Evolutionary conservation across 1,284 basidiomycete genomes (phyloP), one percentile per base, ranked within the genome.

Genomic region (Mixia osmundae): DNA sequence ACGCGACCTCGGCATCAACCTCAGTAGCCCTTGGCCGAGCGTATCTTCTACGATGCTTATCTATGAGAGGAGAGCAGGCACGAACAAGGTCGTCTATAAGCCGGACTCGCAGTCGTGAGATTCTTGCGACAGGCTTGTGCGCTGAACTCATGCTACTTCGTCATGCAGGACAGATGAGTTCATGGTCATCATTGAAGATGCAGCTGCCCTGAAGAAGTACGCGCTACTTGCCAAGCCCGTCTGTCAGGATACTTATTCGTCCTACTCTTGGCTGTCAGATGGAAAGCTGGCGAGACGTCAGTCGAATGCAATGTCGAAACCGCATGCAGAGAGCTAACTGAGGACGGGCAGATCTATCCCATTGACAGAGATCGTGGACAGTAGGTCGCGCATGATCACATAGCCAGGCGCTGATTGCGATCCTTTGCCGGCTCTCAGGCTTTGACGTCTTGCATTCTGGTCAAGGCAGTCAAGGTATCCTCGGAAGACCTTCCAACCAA

Each of bases 401-500:
- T 10, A n/a, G 5, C 14, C 23, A 7, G 24, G 11, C 8, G 5
- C 6, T 27, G 11, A 27, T 28, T 18, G 7, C 15, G 10, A 14
- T n/a, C 8, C 16, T 14, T 5, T 14, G 11, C 25, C 24, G 35
- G 15, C 5, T 29, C 28, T 6, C 36, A 44, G 44, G 47, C 11
- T 59, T 58, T 44, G 51, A 57, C 33, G 46, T 58, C 40, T 57
- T 58, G 50, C 49, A 52, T 47, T 50, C 55, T 7, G 54, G 50
- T 29, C 52, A 54, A 32, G 40, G 47, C 20, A 46, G 50, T 12
- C 57, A 59, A 43, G 57, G 57, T n/a, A 46, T 57, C 41, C 45
- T 58, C 37, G 48, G 49, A 28, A 45, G 53, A 11, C 47, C 55
- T n/a, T 50, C 47, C 16, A 57, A 58, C 45, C 57, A 58, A 42